Evolutionary conservation across 164 flowering plant genomes (phyloP).

Genomic region (Umbellularia californica): DNA sequence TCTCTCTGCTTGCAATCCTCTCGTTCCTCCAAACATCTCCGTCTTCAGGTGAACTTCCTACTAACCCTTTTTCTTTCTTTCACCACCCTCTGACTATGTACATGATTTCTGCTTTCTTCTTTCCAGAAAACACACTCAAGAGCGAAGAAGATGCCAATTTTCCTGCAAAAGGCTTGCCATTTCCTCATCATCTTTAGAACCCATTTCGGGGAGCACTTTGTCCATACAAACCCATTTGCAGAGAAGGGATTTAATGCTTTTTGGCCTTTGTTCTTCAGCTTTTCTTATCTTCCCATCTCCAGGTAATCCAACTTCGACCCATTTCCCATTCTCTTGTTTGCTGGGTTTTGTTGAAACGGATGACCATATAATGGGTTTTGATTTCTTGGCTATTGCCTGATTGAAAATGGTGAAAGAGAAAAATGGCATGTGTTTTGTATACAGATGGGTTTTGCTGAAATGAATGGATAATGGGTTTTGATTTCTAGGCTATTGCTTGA

Average conservation of each 20-base stretch:
- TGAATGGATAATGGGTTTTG: background rate
- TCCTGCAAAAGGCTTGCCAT: background rate
- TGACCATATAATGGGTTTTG: background rate
- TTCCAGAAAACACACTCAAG: background rate
- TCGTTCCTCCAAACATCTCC: background rate
- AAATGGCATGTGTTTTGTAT: background rate
- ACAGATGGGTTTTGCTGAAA: background rate
- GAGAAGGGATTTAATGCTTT: slow-evolving; percentile 54
- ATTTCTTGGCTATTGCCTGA: background rate
- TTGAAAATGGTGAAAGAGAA: background rate
- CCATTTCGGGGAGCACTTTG: background rate
- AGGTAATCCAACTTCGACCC: slow-evolving; percentile 28
- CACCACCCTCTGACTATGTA: background rate
- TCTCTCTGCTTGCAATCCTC: background rate
- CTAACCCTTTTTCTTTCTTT: background rate
- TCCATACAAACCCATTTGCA: background rate
- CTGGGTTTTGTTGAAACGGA: background rate
- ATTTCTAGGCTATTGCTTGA: background rate
- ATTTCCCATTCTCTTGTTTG: background rate
- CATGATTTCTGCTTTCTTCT: background rate
- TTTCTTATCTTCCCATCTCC: slow-evolving; percentile 30
- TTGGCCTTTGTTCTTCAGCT: slow-evolving; percentile 50
- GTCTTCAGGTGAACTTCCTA: background rate
- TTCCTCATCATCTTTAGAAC: background rate
- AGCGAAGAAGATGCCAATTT: background rate